Evolutionary conservation across 805 yeast species (phyloP).

Genomic region (Yamadazyma scolyti): DNA sequence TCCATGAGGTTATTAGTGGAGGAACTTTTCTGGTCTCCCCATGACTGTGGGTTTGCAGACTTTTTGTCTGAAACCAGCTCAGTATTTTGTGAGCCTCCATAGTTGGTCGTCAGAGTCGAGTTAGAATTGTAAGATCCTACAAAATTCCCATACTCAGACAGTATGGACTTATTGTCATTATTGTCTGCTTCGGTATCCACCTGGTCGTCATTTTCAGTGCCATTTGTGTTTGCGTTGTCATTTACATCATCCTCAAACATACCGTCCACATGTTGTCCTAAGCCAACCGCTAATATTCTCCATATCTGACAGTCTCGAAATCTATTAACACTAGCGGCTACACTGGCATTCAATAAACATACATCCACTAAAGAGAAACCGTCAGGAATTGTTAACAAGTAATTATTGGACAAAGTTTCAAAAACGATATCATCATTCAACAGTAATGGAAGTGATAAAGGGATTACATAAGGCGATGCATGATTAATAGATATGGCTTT

Average conservation of each 20-base stretch:
- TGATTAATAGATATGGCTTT: slow-evolving; percentile 12
- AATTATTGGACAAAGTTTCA: slow-evolving; percentile 47
- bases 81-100: slow-evolving; percentile 19
- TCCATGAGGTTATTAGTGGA: slow-evolving; percentile 20
- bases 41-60: slow-evolving; percentile 3
- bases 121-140: slow-evolving; percentile 41
- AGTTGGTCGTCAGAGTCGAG: slow-evolving; percentile 38
- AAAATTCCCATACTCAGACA: slow-evolving; percentile 36
- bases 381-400: slow-evolving; percentile 43
- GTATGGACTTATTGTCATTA: slow-evolving; percentile 20
- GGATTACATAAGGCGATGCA: slow-evolving; percentile 36
- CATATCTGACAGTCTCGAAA: slow-evolving; percentile 61
- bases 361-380: slow-evolving; percentile 50
- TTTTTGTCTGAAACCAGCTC: slow-evolving; percentile 11
- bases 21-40: slow-evolving; percentile 13
- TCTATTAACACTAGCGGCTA: slow-evolving; percentile 49
- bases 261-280: slow-evolving; percentile 24
- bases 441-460: slow-evolving; percentile 40
- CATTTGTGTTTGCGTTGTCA: background rate
- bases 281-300: slow-evolving; percentile 51
- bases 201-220: slow-evolving; percentile 2
- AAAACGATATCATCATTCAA: slow-evolving; percentile 42
- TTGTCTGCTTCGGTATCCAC: slow-evolving; percentile 2
- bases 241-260: background rate
- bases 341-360: slow-evolving; percentile 54